Evolutionary conservation across 2,329 filamentous ascomycete species (phyloP).

Genomic region (Xylaria polymorpha): DNA sequence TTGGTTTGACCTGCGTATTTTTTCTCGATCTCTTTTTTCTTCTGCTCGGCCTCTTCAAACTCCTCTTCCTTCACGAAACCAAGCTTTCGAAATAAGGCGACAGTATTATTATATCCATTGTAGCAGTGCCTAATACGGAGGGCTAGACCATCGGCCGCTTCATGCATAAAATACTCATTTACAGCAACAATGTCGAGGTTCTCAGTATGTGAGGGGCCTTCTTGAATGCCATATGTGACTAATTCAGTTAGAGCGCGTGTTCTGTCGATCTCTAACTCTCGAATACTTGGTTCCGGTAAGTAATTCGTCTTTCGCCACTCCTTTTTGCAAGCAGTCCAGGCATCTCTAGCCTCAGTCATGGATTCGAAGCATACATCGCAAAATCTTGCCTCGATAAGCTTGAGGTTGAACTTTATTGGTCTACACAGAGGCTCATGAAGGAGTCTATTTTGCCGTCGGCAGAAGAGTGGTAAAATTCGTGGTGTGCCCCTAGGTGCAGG

Average conservation of each 20-base stretch:
- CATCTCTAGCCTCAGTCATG: background rate
- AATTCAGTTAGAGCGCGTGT: background rate
- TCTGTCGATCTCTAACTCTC: background rate
- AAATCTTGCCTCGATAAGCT: background rate
- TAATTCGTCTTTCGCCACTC: background rate
- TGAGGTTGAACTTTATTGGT: conserved; percentile 2
- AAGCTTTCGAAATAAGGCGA: background rate
- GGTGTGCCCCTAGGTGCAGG: too few species aligned
- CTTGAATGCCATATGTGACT: background rate
- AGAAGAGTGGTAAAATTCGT: conserved; percentile 1
- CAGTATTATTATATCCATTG: background rate
- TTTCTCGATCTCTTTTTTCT: background rate
- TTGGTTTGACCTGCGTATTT: background rate
- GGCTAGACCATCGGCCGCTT: background rate
- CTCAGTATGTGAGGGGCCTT: background rate
- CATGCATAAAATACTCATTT: background rate
- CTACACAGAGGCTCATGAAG: conserved; percentile 15
- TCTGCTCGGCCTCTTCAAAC: background rate
- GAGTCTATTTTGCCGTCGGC: background rate
- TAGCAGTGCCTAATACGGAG: too few species aligned
- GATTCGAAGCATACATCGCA: background rate
- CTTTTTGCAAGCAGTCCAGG: background rate
- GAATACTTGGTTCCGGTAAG: conserved; percentile 1
- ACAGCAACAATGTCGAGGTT: background rate
- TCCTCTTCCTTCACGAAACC: background rate